Conservation (phyloP, 495 filamentous ascomycete species). For the Penicillium ucsense region DNA sequence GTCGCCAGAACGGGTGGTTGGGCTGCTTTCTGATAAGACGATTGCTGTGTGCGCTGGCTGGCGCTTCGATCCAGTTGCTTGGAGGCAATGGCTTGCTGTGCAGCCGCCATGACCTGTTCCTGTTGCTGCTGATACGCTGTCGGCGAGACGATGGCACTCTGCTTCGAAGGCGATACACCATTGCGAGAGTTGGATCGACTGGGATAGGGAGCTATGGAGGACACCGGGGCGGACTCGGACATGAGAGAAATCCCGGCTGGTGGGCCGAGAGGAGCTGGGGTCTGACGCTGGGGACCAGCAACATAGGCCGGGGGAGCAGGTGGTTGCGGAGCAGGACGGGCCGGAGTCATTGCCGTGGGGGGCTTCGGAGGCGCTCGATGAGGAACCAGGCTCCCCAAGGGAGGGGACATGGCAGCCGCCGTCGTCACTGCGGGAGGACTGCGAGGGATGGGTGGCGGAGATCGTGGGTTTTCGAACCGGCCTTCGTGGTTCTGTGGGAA, state of each 20-base stretch:
- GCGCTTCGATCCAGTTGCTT: slow-evolving; percentile 51
- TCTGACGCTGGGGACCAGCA: slow-evolving; percentile 8
- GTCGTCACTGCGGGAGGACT: slow-evolving; percentile 22
- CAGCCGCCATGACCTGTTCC: slow-evolving; percentile 64
- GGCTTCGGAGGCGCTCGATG: slow-evolving; percentile 38
- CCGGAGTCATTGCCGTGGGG: slow-evolving; percentile 27
- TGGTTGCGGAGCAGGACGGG: slow-evolving; percentile 42
- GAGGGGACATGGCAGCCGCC: slow-evolving; percentile 18
- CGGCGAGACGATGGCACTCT: slow-evolving; percentile 28
- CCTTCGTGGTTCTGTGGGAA: slow-evolving; percentile 86
- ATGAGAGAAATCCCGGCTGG: slow-evolving; percentile 26
- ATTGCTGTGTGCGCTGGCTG: slow-evolving; percentile 46
- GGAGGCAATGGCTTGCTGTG: slow-evolving; percentile 54
- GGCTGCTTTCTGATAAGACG: slow-evolving; percentile 8
- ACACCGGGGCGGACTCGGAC: slow-evolving; percentile 48
- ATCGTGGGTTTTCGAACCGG: slow-evolving; percentile 94
- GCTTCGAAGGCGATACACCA: slow-evolving; percentile 23
- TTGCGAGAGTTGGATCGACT: slow-evolving; percentile 34
- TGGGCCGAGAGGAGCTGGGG: slow-evolving; percentile 17
- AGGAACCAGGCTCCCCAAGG: slow-evolving; percentile 28
- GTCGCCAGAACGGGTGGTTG: slow-evolving; percentile 12
- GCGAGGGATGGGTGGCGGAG: slow-evolving; percentile 81
- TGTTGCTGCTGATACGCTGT: slow-evolving; percentile 78
- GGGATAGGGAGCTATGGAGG: slow-evolving; percentile 31
- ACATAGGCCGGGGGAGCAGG: slow-evolving; percentile 27